Evolutionary conservation across 345 rosid genomes (phyloP).

Genomic region (Euphorbia tirucalli): DNA sequence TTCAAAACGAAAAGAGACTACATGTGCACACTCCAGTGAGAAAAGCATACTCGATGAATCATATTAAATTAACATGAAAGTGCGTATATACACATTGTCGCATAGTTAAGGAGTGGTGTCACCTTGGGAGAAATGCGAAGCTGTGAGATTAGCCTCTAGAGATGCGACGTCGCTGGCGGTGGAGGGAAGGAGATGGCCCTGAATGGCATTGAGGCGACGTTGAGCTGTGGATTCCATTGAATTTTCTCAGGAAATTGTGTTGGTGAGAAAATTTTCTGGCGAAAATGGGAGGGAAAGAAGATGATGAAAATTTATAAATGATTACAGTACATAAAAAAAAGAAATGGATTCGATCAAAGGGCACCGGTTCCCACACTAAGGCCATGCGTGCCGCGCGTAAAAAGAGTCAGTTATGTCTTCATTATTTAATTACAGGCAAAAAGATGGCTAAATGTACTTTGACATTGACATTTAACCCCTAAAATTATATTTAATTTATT

Average conservation of each 20-base stretch:
- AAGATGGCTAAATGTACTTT: no score
- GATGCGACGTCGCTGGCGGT: slow-evolving; percentile 24
- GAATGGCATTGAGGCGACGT: slow-evolving; percentile 63
- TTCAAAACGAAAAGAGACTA: neutral
- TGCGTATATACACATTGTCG: neutral
- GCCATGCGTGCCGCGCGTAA: neutral
- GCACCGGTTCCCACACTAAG: neutral
- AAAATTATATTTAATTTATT: no score
- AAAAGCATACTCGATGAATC: neutral
- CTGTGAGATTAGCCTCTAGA: slow-evolving; percentile 37
- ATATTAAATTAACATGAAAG: neutral
- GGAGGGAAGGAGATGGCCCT: slow-evolving; percentile 46
- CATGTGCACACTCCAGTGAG: neutral
- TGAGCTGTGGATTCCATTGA: slow-evolving; percentile 44
- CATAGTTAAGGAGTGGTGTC: neutral
- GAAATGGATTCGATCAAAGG: neutral
- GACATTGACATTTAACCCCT: no score
- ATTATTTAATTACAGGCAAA: no score
- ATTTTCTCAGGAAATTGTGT: slow-evolving; percentile 16
- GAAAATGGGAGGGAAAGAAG: slow-evolving; percentile 9
- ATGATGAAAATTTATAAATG: neutral
- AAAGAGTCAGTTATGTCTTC: neutral
- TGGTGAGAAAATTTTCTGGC: slow-evolving; percentile 13
- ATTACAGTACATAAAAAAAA: neutral
- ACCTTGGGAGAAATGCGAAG: slow-evolving; percentile 46